These are phyloP conservation scores for Aspergillus carbonarius DNA, from an alignment of 2,329 filamentous ascomycete species.

Conservation along the genomic window DNA sequence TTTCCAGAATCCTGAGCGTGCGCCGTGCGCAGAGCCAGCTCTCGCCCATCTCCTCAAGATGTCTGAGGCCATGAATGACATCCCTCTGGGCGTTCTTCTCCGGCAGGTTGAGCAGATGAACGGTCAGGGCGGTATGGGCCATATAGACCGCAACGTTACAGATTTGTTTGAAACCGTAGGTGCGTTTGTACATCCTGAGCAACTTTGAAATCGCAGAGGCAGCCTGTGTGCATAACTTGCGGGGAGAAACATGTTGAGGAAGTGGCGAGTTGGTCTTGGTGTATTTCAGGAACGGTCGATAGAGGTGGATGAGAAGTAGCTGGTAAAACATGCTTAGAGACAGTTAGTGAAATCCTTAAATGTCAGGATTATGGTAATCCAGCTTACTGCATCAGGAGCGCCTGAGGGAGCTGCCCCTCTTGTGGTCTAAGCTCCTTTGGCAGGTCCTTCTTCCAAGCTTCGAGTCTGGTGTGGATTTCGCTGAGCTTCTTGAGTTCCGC, in stretches of 20 bases:
- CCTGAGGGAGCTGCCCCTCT: constrained; percentile 84
- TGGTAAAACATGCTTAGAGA: constrained; percentile 88
- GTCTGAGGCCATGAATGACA: constrained; percentile 84
- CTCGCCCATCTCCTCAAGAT: constrained; percentile 93
- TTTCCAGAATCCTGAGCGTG: constrained; percentile 79
- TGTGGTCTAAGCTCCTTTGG: constrained; percentile 85
- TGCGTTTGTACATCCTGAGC: constrained; percentile 90
- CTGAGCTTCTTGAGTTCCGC: constrained; percentile 88
- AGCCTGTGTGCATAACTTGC: constrained; percentile 86
- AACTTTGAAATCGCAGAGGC: constrained; percentile 88
- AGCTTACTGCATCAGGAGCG: constrained; percentile 80
- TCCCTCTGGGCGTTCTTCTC: constrained; percentile 89
- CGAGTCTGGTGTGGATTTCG: constrained; percentile 83
- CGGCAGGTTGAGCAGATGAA: constrained; percentile 87
- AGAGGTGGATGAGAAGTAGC: constrained; percentile 90
- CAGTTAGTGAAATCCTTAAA: constrained; percentile 17
- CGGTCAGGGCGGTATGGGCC: constrained; percentile 87
- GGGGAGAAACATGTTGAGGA: constrained; percentile 81
- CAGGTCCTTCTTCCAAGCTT: constrained; percentile 82
- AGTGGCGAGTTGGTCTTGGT: constrained; percentile 76
- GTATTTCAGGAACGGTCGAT: constrained; percentile 93
- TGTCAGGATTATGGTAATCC: not conserved
- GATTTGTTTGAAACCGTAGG: constrained; percentile 86
- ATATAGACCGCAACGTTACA: constrained; percentile 98
- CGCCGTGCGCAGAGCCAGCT: constrained; percentile 88